Evolutionary conservation across 2,329 filamentous ascomycete species (phyloP).

Genomic region (Byssothecium circinans): DNA sequence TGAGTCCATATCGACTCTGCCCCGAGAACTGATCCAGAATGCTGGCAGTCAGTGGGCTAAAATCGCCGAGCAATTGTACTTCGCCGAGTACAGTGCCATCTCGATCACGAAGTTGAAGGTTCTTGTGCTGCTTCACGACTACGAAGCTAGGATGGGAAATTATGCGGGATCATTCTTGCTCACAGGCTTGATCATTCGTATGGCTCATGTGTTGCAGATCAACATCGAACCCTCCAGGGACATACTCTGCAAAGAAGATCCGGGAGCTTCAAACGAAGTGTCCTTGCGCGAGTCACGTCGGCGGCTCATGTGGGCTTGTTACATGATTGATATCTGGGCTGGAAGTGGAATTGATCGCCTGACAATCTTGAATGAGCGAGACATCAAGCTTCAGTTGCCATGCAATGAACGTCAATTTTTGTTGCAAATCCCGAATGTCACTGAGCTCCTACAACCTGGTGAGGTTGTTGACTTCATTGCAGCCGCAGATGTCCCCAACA

Average conservation of each 20-base stretch:
- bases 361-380: constrained; percentile 36
- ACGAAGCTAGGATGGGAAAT: constrained; percentile 35
- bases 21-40: constrained; percentile 33
- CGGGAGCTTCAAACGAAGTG: constrained; percentile 30
- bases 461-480: constrained; percentile 28
- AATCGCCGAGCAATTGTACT: constrained; percentile 35
- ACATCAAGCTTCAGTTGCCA: constrained; percentile 37
- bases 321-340: constrained; percentile 41
- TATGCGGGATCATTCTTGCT: constrained; percentile 37
- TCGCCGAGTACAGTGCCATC: constrained; percentile 38
- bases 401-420: constrained; percentile 38
- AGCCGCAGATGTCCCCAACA: constrained; percentile 28
- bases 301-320: constrained; percentile 40
- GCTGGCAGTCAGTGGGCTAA: constrained; percentile 40
- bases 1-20: constrained; percentile 27
- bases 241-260: constrained; percentile 29
- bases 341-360: constrained; percentile 38
- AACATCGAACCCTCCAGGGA: constrained; percentile 34
- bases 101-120: constrained; percentile 36
- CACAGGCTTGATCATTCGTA: constrained; percentile 35
- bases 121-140: constrained; percentile 33
- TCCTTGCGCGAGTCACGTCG: constrained; percentile 33
- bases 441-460: constrained; percentile 29
- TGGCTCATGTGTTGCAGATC: constrained; percentile 37
- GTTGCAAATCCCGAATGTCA: constrained; percentile 34